phyloP scores from a whole-genome alignment of 2,329 filamentous ascomycete genomes.

The Periconia digitata region DNA sequence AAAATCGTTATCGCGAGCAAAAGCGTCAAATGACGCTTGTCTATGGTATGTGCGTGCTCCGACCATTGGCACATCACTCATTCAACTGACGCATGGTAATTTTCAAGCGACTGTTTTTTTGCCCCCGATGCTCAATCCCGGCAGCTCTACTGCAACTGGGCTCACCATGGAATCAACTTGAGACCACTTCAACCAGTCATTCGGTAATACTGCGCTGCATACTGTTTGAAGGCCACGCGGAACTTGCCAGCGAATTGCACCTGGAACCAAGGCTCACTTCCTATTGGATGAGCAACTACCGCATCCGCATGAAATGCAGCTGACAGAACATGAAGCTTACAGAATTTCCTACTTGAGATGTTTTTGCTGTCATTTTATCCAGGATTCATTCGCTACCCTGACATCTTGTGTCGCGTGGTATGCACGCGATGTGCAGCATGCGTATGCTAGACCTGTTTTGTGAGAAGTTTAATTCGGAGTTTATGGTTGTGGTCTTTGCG shows the following conservation, averaged over 20 bases:
- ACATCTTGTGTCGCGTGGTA: not conserved
- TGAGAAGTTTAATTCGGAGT: not conserved
- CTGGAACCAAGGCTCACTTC: not conserved
- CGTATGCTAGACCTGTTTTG: not conserved
- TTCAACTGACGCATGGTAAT: no score
- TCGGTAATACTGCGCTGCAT: not conserved
- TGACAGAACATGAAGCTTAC: not conserved
- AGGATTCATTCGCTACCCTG: not conserved
- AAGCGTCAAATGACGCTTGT: no score
- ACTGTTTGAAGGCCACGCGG: not conserved
- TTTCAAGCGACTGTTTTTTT: no score
- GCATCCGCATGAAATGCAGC: not conserved
- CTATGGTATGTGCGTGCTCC: no score
- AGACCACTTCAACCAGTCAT: not conserved
- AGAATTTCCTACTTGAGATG: not conserved
- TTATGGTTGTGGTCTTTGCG: not conserved
- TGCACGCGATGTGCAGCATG: not conserved
- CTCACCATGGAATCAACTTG: not conserved
- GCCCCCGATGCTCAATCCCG: not conserved
- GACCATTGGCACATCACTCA: no score
- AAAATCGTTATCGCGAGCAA: no score
- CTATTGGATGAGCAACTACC: not conserved
- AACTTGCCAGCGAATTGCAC: not conserved
- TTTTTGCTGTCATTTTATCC: not conserved
- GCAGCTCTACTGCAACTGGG: not conserved